A percentile compares a stretch with the other conserved stretches of the same genome.
These are phyloP conservation scores for Verruconis gallopava DNA, from an alignment of 2,329 filamentous ascomycete species.

Conservation along the genomic window DNA sequence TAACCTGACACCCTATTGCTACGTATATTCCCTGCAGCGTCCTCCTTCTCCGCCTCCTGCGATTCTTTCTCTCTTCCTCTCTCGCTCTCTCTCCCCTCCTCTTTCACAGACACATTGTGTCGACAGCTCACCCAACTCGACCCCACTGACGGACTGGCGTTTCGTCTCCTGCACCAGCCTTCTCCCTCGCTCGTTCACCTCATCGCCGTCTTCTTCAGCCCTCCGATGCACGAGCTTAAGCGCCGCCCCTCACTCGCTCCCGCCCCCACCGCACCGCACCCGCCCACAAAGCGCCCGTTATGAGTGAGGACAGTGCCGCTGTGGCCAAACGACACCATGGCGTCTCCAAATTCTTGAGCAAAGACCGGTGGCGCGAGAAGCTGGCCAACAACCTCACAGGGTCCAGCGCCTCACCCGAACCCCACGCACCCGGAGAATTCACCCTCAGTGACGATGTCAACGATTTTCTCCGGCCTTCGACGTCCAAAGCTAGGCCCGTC, in stretches of 20 bases:
- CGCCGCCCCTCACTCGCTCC: background rate
- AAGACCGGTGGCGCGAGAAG: conserved; percentile 30
- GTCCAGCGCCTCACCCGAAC: conserved; percentile 24
- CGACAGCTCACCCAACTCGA: no score
- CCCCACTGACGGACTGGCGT: no score
- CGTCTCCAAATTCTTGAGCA: conserved; percentile 23
- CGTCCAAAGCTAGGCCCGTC: conserved; percentile 26
- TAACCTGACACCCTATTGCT: no score
- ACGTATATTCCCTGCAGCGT: no score
- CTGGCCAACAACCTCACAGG: conserved; percentile 26
- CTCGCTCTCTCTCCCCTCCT: no score
- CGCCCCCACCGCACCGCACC: background rate
- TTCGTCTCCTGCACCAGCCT: no score
- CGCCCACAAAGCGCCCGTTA: background rate
- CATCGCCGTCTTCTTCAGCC: background rate
- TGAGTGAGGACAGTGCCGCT: background rate
- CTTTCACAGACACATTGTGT: no score
- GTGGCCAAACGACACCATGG: conserved; percentile 3
- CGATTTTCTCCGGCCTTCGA: conserved; percentile 45
- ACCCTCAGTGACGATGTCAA: conserved; percentile 35
- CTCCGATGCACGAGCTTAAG: background rate
- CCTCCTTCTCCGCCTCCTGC: no score
- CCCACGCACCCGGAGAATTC: conserved; percentile 23
- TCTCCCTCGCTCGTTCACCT: background rate
- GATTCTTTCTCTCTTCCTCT: no score